These are phyloP conservation scores for Auricularia auricula-judae DNA, from an alignment of 768 basidiomycete species.

Conservation along the genomic window DNA sequence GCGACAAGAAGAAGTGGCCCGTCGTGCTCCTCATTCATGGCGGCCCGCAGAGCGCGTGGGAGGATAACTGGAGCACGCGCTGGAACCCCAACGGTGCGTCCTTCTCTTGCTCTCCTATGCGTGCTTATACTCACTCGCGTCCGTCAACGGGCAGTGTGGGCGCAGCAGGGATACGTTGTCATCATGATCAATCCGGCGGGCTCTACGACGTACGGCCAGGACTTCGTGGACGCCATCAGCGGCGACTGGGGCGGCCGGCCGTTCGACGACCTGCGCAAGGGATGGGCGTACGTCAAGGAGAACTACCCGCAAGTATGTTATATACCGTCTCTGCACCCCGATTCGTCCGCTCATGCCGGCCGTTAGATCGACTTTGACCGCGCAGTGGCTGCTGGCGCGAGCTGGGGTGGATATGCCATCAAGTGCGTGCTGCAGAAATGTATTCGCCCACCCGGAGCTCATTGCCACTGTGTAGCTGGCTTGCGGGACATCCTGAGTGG, in stretches of 20 bases:
- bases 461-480: constrained; percentile 51
- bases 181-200: constrained; percentile 90
- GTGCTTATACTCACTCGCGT: background rate
- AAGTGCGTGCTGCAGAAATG: constrained; percentile 37
- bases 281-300: constrained; percentile 60
- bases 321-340: no score
- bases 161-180: constrained; percentile 81
- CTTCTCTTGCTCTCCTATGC: background rate
- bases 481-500: constrained; percentile 86
- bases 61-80: constrained; percentile 80
- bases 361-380: constrained; percentile 15
- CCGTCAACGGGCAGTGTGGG: constrained; percentile 42
- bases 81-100: constrained; percentile 79
- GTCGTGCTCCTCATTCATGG: constrained; percentile 65
- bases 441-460: background rate
- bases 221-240: constrained; percentile 69
- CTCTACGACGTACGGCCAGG: constrained; percentile 88
- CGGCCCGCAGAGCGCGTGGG: constrained; percentile 75
- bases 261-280: constrained; percentile 63
- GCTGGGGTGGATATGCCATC: constrained; percentile 83
- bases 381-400: constrained; percentile 52
- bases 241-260: constrained; percentile 83
- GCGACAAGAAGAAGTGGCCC: constrained; percentile 66
- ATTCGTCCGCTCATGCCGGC: no score
- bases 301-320: constrained; percentile 33